Percentiles rank a stretch among this genome's conserved stretches.
These are phyloP conservation scores for Aphanomyces cochlioides DNA, from an alignment of 352 stramenopile genomes.

Conservation along the genomic window DNA sequence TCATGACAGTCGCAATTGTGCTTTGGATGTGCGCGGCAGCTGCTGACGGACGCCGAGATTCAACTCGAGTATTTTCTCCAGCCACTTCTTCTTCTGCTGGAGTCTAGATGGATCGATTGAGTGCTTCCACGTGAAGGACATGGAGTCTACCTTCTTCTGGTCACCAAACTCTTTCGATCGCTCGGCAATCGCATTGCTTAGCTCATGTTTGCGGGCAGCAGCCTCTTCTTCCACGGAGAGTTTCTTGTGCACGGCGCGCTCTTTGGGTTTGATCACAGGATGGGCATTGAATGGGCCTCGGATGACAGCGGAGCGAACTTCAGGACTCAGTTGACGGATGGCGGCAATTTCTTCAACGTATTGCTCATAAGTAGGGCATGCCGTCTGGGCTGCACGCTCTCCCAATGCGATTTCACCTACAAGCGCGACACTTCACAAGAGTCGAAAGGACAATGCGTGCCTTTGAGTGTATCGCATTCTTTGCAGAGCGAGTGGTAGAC, in stretches of 20 bases:
- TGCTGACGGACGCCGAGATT: neutral
- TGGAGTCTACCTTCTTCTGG: slow-evolving; percentile 12
- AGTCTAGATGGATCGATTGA: neutral
- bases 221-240: slow-evolving; percentile 73
- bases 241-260: slow-evolving; percentile 67
- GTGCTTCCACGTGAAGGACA: neutral
- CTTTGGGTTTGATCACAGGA: slow-evolving; percentile 48
- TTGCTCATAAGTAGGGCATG: slow-evolving; percentile 58
- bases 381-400: slow-evolving; percentile 42
- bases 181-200: slow-evolving; percentile 60
- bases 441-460: neutral
- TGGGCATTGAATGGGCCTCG: slow-evolving; percentile 50
- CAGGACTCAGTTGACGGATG: slow-evolving; percentile 46
- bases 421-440: neutral
- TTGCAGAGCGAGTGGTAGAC: slow-evolving; percentile 48
- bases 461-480: slow-evolving; percentile 43
- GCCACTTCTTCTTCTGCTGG: too few relatives aligned
- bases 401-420: slow-evolving; percentile 46
- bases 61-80: neutral
- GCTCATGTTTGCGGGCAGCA: slow-evolving; percentile 50
- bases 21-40: neutral
- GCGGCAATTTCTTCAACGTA: slow-evolving; percentile 52
- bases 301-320: slow-evolving; percentile 42
- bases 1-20: neutral
- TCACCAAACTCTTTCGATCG: slow-evolving; percentile 49